Evolutionary conservation across 176 grass and related monocot species (phyloP).

Genomic region (Eleusine coracana): DNA sequence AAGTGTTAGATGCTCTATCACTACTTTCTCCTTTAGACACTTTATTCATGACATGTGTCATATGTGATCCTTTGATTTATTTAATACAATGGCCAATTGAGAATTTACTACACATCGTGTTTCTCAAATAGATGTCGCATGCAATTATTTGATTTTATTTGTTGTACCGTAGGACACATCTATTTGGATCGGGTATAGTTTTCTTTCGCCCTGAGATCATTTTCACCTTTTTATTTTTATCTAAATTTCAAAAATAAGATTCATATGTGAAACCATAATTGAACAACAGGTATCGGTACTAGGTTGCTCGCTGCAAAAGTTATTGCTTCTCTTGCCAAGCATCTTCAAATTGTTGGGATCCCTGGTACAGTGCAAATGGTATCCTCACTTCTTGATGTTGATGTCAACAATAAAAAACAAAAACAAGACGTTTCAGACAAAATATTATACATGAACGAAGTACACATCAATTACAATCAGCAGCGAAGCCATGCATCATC

Average conservation of each 20-base stretch:
- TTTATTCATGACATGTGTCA: too few relatives aligned
- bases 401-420: background rate
- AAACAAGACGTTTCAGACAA: background rate
- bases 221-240: background rate
- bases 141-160: too few relatives aligned
- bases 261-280: background rate
- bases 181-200: too few relatives aligned
- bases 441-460: too few relatives aligned
- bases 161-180: too few relatives aligned
- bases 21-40: too few relatives aligned
- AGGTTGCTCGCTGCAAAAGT: background rate
- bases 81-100: too few relatives aligned
- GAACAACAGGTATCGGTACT: background rate
- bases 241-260: background rate
- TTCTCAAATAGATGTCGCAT: too few relatives aligned
- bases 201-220: too few relatives aligned
- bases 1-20: too few relatives aligned
- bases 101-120: too few relatives aligned
- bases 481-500: background rate
- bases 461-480: background rate
- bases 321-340: background rate
- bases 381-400: constrained; percentile 8
- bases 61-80: too few relatives aligned
- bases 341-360: background rate
- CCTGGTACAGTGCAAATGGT: background rate